Percentiles rank a stretch among this genome's conserved stretches.
These are phyloP conservation scores for Aureobasidium subglaciale DNA, from an alignment of 2,329 filamentous ascomycete genomes.

Conservation along the genomic window DNA sequence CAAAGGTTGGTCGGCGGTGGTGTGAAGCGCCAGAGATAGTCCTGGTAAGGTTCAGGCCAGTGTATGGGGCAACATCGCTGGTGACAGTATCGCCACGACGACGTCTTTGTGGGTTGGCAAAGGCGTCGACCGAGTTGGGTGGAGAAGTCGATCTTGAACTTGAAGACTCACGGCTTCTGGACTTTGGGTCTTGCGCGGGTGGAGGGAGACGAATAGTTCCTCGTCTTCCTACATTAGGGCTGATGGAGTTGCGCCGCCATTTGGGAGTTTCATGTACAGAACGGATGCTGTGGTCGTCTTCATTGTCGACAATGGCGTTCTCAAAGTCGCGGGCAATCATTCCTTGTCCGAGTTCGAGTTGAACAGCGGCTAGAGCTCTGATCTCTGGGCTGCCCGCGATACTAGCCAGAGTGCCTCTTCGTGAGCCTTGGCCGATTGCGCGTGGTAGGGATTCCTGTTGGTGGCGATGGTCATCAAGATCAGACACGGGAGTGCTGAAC, in stretches of 20 bases:
- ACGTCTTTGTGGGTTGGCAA: conserved; percentile 81
- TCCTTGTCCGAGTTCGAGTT: conserved; percentile 33
- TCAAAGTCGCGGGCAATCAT: conserved; percentile 72
- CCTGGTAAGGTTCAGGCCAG: conserved; percentile 57
- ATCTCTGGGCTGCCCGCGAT: conserved; percentile 43
- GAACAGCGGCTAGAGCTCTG: conserved; percentile 37
- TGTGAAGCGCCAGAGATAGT: conserved; percentile 64
- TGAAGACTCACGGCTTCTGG: conserved; percentile 25
- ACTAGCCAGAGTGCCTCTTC: conserved; percentile 69
- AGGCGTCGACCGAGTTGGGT: conserved; percentile 95
- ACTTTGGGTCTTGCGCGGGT: neutral
- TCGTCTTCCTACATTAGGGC: conserved; percentile 33
- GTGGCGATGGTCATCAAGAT: conserved; percentile 81
- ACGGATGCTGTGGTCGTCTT: conserved; percentile 44
- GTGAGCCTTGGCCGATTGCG: conserved; percentile 36
- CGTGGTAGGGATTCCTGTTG: conserved; percentile 56
- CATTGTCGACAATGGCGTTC: conserved; percentile 76
- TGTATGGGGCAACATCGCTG: conserved; percentile 44
- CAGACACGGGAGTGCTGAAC: conserved; percentile 67
- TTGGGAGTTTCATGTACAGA: conserved; percentile 40
- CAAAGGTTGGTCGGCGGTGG: conserved; percentile 53
- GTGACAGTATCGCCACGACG: conserved; percentile 65
- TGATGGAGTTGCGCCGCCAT: conserved; percentile 20
- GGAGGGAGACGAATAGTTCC: conserved; percentile 33
- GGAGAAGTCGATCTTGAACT: conserved; percentile 70